Conservation (phyloP, 2,329 filamentous ascomycete species). For the Juglanconis oblonga region DNA sequence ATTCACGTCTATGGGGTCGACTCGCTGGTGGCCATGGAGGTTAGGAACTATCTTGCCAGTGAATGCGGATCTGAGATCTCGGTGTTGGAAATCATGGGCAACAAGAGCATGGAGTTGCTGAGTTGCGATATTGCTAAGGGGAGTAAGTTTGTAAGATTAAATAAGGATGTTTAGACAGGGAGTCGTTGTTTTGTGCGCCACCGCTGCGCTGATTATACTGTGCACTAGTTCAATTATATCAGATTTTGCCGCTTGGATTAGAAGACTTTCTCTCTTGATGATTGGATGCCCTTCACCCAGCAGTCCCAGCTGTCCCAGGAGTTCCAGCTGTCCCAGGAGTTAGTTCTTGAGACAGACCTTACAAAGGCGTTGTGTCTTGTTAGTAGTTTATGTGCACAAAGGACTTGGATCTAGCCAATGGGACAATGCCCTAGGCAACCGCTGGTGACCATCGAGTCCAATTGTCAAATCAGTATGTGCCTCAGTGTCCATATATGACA, state of each 20-base stretch:
- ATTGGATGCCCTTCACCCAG: no score
- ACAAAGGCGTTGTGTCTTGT: neutral
- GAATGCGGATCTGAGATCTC: conserved; percentile 10
- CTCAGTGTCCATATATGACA: neutral
- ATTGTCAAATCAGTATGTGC: neutral
- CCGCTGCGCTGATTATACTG: no score
- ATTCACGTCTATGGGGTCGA: conserved; percentile 28
- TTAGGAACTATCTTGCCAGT: conserved; percentile 23
- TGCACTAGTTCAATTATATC: no score
- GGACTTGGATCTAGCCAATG: neutral
- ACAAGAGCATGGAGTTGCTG: conserved; percentile 4
- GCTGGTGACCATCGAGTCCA: neutral
- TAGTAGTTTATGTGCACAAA: neutral
- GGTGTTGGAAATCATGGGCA: conserved; percentile 13
- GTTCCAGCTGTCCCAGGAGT: no score
- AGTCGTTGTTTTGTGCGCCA: no score
- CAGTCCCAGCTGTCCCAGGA: no score
- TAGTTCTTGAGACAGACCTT: no score
- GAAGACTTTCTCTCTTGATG: no score
- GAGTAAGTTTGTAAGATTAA: conserved; percentile 6
- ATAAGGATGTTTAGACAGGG: neutral
- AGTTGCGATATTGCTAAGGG: conserved; percentile 10
- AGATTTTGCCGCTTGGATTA: no score
- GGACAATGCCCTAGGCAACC: neutral
- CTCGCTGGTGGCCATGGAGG: conserved; percentile 30